A percentile compares a stretch with the other conserved stretches of the same genome.
Evolutionary conservation across 139 green algal species (phyloP).

Genomic region (Haematococcus sp.): DNA sequence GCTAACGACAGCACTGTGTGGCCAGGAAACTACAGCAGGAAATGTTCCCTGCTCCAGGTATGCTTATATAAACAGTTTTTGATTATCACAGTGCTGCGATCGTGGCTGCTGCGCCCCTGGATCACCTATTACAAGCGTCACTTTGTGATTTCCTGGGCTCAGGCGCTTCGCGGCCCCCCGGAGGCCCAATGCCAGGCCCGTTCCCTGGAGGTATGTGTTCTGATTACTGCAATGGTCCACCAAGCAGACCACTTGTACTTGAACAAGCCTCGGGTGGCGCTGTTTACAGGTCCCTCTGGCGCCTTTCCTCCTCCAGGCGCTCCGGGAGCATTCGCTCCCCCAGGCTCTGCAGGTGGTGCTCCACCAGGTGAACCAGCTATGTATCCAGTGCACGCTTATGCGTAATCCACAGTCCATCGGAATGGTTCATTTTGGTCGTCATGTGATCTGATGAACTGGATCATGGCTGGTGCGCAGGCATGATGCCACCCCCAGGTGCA

Average conservation of each 20-base stretch:
- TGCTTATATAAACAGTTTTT: background rate
- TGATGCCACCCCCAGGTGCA: no score
- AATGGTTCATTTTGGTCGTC: no score
- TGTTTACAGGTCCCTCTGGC: background rate
- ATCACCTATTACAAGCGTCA: background rate
- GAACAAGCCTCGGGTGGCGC: background rate
- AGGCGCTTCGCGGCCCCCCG: background rate
- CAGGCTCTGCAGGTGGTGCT: background rate
- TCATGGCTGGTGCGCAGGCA: no score
- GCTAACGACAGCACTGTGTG: background rate
- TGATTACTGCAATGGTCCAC: background rate
- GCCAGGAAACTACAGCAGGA: background rate
- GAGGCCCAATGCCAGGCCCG: background rate
- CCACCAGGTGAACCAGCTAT: no score
- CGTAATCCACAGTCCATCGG: no score
- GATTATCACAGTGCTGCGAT: background rate
- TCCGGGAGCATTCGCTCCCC: background rate
- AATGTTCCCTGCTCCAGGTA: background rate
- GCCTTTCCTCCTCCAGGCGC: background rate
- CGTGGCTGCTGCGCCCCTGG: background rate
- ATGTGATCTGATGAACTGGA: no score
- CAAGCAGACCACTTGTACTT: no score
- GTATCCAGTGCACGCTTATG: no score
- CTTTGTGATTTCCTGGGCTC: background rate
- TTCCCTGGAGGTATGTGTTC: slow-evolving; percentile 4